Conservation (phyloP, 768 basidiomycete species). For the Trametes sanguinea region DNA sequence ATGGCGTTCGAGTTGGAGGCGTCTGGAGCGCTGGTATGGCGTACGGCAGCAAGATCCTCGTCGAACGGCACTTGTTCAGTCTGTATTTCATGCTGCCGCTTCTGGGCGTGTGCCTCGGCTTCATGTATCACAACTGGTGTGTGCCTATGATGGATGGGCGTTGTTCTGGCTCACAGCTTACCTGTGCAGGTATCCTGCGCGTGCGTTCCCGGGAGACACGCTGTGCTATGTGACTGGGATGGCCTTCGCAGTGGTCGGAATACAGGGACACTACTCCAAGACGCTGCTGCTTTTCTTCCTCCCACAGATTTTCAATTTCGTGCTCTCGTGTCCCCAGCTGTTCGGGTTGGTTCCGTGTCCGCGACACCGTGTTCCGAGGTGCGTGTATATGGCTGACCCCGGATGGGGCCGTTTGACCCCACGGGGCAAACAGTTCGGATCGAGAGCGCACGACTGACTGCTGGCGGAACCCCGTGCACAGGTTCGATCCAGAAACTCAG, state of each 20-base stretch:
- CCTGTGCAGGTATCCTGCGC: constrained; percentile 84
- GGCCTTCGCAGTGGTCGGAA: constrained; percentile 97
- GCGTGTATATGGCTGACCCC: constrained; percentile 28
- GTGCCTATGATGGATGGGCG: constrained; percentile 29
- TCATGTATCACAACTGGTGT: constrained; percentile 96
- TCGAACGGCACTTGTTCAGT: constrained; percentile 93
- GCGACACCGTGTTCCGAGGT: constrained; percentile 91
- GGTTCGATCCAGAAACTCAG: constrained; percentile 74
- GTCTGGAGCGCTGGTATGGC: constrained; percentile 85
- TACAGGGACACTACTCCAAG: constrained; percentile 97
- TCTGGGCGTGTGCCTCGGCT: constrained; percentile 84
- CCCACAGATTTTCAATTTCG: constrained; percentile 97
- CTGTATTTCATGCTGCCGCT: constrained; percentile 97
- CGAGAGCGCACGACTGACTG: constrained; percentile 5
- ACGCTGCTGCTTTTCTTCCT: constrained; percentile 95
- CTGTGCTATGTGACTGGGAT: constrained; percentile 97
- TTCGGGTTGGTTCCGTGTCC: constrained; percentile 95
- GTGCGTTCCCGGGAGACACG: constrained; percentile 94
- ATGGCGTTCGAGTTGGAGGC: constrained; percentile 74
- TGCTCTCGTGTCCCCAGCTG: constrained; percentile 91
- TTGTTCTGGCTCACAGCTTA: constrained; percentile 1
- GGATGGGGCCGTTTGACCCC: constrained; percentile 5
- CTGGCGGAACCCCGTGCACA: constrained; percentile 33
- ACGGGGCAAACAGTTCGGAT: background rate
- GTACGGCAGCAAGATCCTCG: constrained; percentile 81